Evolutionary conservation across 2,329 filamentous ascomycete genomes (phyloP), one percentile per base, ranked within the genome.

Genomic region (Fusarium sp.): DNA sequence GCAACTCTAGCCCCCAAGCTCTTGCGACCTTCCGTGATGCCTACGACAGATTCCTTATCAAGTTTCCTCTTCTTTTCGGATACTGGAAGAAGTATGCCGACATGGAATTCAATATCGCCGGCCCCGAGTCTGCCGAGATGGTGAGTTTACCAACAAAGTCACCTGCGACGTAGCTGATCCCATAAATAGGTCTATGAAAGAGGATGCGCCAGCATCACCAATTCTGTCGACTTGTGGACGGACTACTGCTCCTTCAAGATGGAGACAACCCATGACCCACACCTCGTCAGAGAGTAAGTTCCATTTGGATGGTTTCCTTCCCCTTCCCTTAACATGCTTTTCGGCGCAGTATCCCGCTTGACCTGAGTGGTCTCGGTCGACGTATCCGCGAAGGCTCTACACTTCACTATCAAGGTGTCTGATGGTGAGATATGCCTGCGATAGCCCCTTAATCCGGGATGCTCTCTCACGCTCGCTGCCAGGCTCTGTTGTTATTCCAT

Each of bases 51-150:
- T 96, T 99, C 76, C 90, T 99, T 21, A 88, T 92, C 63, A 97
- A 97, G 76, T 99, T 97, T 69, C 96, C 96, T 4, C 86, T 98
- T 12, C 88, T 98, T 38, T 99, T 98, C 75, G 96, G 95, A 51
- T 99, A 98, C 83, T 99, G 96, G 96, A 98, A 98, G 83, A 98
- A 97, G 78, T 99, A 98, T 85, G 96, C 96, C 75, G 95, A 98
- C 75, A 86, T 97, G 67, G 96, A 99, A 76, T 99, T 99, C 81
- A 94, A 94, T 49, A 97, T 99, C 69, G 94, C 94, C 6, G 96
- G 96, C 19, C 96, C 96, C 7, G 96, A 99, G 83, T 95, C 95
- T 42, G 96, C 96, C 53, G 96, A 98, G 79, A 96, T 97, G 91
- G 94, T 97, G 79, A 75, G 86, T 67, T 32, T n/a, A 17, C 36